phyloP scores from a whole-genome alignment of 768 basidiomycete species.

The Trametes cubensis region DNA sequence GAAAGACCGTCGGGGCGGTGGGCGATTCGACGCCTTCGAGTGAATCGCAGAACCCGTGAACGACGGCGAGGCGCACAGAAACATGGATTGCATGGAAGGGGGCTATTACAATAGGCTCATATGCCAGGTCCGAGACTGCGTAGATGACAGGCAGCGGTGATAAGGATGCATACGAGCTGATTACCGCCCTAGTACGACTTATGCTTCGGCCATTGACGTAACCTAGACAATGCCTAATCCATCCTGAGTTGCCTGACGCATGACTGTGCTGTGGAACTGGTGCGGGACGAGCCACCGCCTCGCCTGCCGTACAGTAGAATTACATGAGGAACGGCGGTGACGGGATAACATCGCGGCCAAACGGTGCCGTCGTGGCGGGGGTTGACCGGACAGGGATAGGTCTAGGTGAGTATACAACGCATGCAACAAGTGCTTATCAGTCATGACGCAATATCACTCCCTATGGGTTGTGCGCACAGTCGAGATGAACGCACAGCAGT shows the following conservation, averaged over 20 bases:
- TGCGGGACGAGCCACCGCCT: neutral
- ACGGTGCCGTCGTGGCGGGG: no score
- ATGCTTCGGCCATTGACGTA: neutral
- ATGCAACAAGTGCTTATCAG: no score
- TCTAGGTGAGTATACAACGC: no score
- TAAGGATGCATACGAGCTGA: slow-evolving; percentile 1
- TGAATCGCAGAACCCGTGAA: neutral
- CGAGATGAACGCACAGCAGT: no score
- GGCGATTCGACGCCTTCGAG: slow-evolving; percentile 7
- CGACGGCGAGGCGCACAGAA: slow-evolving; percentile 5
- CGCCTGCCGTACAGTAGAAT: neutral
- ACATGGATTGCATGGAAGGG: neutral
- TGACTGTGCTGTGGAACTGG: slow-evolving; percentile 1
- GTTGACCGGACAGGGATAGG: no score
- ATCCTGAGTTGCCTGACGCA: slow-evolving; percentile 9
- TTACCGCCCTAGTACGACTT: neutral
- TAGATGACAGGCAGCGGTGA: neutral
- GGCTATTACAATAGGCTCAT: neutral
- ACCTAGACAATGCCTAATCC: neutral
- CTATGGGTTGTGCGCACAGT: no score
- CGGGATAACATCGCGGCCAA: no score
- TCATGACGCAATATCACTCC: no score
- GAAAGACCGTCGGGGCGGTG: neutral
- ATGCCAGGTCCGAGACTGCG: neutral
- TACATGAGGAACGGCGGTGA: no score